phyloP scores from a whole-genome alignment of 306 rosid genomes.

The Quercus dentata region DNA sequence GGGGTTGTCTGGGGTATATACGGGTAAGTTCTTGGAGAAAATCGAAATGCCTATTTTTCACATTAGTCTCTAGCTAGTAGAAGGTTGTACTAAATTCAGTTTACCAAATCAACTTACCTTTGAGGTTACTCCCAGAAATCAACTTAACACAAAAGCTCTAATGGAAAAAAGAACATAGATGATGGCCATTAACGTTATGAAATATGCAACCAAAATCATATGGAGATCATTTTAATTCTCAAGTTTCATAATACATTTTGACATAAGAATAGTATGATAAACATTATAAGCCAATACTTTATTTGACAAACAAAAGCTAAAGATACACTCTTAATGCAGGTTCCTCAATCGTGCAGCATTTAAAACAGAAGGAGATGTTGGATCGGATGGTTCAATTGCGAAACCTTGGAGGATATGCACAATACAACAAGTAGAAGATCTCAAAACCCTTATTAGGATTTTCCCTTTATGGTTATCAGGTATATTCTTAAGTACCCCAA shows the following conservation, averaged over 20 bases:
- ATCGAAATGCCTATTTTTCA: too few species aligned
- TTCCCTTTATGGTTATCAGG: conserved; percentile 49
- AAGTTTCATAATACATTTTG: not conserved
- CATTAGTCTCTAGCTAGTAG: too few species aligned
- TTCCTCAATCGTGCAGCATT: conserved; percentile 51
- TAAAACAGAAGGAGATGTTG: conserved; percentile 42
- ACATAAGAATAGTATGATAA: not conserved
- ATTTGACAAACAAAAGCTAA: not conserved
- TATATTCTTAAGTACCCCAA: conserved; percentile 45
- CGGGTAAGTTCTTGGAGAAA: too few species aligned
- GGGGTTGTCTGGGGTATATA: too few species aligned
- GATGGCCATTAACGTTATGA: not conserved
- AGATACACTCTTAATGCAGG: conserved; percentile 17
- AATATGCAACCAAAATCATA: not conserved
- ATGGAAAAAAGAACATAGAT: too few species aligned
- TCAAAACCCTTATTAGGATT: conserved; percentile 43
- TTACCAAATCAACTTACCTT: too few species aligned
- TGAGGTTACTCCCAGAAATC: too few species aligned
- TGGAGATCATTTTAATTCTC: not conserved
- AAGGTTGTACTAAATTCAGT: too few species aligned
- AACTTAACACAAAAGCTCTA: too few species aligned
- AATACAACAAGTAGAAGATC: conserved; percentile 56
- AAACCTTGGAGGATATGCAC: conserved; percentile 62
- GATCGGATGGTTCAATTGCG: conserved; percentile 32
- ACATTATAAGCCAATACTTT: too few species aligned